Conservation (phyloP, 2,329 filamentous ascomycete genomes). For the Fusarium musae region DNA sequence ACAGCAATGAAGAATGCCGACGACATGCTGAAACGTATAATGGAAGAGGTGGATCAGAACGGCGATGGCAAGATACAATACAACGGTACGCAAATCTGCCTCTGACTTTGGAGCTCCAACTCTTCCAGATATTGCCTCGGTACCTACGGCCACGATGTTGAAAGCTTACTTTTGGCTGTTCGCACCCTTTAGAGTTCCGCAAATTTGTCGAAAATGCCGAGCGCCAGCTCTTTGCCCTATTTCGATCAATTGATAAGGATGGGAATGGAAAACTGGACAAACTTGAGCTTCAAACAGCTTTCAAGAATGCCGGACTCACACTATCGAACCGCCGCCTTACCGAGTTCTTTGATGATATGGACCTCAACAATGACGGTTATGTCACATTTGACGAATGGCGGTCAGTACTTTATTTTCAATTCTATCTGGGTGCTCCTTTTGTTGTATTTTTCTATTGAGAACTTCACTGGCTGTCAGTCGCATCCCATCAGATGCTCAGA, state of each 20-base stretch:
- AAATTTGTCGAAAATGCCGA: conserved; percentile 90
- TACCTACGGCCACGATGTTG: conserved; percentile 6
- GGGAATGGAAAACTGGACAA: conserved; percentile 88
- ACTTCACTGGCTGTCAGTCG: conserved; percentile 18
- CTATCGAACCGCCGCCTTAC: conserved; percentile 82
- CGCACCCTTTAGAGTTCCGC: conserved; percentile 76
- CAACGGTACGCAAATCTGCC: conserved; percentile 69
- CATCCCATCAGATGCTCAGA: conserved; percentile 36
- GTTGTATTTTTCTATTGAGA: background rate
- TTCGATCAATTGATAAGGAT: conserved; percentile 87
- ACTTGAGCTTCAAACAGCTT: conserved; percentile 82
- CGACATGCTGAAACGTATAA: conserved; percentile 81
- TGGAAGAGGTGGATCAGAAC: conserved; percentile 85
- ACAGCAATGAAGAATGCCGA: conserved; percentile 89
- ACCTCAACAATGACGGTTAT: conserved; percentile 85
- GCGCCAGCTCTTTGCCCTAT: conserved; percentile 81
- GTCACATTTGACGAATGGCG: conserved; percentile 97
- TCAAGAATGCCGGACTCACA: conserved; percentile 79
- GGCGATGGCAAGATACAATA: conserved; percentile 92
- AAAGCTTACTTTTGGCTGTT: conserved; percentile 35
- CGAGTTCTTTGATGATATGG: conserved; percentile 89
- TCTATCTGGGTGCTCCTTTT: conserved; percentile 14
- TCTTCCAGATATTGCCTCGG: conserved; percentile 31
- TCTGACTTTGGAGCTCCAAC: conserved; percentile 11
- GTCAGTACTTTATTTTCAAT: conserved; percentile 65